These are phyloP conservation scores for Triticum urartu DNA, from an alignment of 176 grass and related monocot genomes.

Conservation along the genomic window DNA sequence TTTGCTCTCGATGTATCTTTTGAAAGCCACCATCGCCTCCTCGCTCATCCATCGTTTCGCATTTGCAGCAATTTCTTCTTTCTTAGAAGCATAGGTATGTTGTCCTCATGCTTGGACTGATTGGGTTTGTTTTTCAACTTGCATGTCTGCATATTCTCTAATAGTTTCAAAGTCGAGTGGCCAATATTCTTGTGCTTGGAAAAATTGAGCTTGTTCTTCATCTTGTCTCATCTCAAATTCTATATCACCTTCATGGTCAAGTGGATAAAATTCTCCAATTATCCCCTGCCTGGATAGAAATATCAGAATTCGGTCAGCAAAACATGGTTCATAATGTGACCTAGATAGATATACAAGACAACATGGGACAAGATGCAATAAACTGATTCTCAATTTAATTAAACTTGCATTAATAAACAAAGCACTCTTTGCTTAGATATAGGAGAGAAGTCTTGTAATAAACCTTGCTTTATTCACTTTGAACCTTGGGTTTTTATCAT, in stretches of 20 bases:
- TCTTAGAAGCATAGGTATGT: not conserved
- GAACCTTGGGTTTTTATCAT: not conserved
- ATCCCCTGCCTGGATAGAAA: no score
- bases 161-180: no score
- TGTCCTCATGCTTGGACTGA: not conserved
- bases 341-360: not conserved
- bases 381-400: not conserved
- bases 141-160: no score
- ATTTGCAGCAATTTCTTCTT: not conserved
- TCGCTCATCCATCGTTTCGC: not conserved
- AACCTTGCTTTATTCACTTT: not conserved
- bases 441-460: not conserved
- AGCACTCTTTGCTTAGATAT: not conserved
- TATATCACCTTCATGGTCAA: no score
- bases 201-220: no score
- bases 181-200: no score
- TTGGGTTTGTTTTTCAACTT: no score
- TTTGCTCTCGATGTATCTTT: not conserved
- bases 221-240: no score
- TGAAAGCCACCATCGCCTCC: constrained; percentile 18
- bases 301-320: no score
- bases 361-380: not conserved
- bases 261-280: no score
- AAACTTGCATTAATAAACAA: not conserved
- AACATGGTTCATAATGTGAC: no score